Evolutionary conservation across 2,329 filamentous ascomycete species (phyloP).

Genomic region (Thielaviopsis ethacetica): DNA sequence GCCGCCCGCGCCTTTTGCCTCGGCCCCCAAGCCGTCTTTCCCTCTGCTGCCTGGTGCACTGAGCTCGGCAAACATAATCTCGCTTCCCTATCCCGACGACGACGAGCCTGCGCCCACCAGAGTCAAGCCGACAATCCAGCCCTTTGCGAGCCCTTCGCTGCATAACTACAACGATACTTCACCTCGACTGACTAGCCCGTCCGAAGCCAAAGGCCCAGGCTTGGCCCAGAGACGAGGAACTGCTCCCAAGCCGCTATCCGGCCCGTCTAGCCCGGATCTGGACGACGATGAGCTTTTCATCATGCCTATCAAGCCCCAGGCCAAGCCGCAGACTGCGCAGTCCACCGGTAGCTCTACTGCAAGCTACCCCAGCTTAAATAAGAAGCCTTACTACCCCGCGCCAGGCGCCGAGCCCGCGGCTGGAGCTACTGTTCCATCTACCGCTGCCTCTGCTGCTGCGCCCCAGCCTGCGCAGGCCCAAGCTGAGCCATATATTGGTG

Average conservation of each 20-base stretch:
- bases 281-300: conserved; percentile 73
- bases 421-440: conserved; percentile 8
- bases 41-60: conserved; percentile 51
- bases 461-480: conserved; percentile 12
- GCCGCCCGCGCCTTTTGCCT: conserved; percentile 25
- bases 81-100: conserved; percentile 58
- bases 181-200: conserved; percentile 37
- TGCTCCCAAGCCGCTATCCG: conserved; percentile 67
- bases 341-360: background rate
- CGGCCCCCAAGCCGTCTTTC: conserved; percentile 37
- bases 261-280: conserved; percentile 59
- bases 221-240: conserved; percentile 70
- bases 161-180: conserved; percentile 32
- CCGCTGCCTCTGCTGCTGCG: conserved; percentile 18
- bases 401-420: conserved; percentile 21
- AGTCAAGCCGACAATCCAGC: conserved; percentile 19
- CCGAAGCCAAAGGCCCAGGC: conserved; percentile 42
- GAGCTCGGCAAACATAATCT: conserved; percentile 42
- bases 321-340: conserved; percentile 18
- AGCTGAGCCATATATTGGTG: conserved; percentile 19
- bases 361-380: conserved; percentile 25
- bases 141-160: conserved; percentile 28
- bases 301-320: conserved; percentile 35
- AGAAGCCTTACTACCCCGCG: conserved; percentile 44
- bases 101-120: conserved; percentile 29